Base-by-base conservation (phyloP, 2,329 filamentous ascomycete genomes). In the Alternaria panax region DNA sequence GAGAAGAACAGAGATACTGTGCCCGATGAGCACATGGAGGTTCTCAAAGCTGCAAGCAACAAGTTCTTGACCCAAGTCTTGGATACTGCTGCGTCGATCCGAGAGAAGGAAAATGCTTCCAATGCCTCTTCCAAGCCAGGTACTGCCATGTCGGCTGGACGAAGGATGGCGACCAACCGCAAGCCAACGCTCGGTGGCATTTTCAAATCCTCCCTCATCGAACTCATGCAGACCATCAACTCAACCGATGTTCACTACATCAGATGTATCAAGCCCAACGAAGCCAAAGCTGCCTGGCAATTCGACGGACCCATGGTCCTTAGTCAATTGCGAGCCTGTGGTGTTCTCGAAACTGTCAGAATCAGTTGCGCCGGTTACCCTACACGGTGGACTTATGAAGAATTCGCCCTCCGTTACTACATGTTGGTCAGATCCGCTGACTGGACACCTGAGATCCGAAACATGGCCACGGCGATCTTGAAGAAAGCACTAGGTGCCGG, bases 1-100 rank as follows among this genome's bases (percentile, higher is more conserved):
- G 96, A 99, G 79, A 99, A 99, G 86, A 99, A 99, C 80, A 89
- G 95, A 78, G 95, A 99, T 79, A 99, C 96, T 20, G 95, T 99
- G 46, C 95, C 95, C 6, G 95, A 99, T 75, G 95, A 99, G 81
- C 95, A 98, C 76, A 92, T 99, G 89, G 93, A 95, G 59, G 90
- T 99, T 36, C 85, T 99, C 65, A 90, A 88, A 69, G 88, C 89
- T 51, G 96, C 93, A 1, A 90, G 87, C 30, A 99, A 97, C 79
- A 82, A 83, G 48, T 99, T 99, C 83, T 84, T 99, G 56, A 87
- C 86, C 43, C 87, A 92, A 57, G 92, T 99, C 7, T 81, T 99
- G 42, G 91, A 93, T 51, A 92, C 93, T 32, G 94, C 94, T 34
- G 89, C 91, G 14, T 87, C 89, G 28, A 92, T 97, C 32, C 88